Conservation (phyloP, 163 green algal species). For the Volvox carteri region DNA sequence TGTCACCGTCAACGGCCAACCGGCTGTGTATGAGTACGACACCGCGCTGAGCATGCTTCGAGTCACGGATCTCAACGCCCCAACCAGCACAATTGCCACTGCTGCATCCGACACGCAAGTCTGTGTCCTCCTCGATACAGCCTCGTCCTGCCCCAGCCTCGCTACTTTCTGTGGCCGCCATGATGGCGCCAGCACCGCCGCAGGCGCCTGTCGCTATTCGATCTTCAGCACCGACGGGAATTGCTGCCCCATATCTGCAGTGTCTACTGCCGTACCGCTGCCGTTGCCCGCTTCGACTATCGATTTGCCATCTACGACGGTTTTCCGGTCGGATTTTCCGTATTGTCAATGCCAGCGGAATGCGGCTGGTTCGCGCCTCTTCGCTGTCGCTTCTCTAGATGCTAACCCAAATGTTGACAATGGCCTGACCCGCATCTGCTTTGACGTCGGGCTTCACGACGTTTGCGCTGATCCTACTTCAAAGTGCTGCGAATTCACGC, state of each 20-base stretch:
- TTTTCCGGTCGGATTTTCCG: conserved; percentile 38
- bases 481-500: conserved; percentile 48
- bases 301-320: neutral
- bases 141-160: neutral
- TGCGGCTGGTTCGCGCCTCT: neutral
- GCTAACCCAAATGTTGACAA: neutral
- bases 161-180: conserved; percentile 3
- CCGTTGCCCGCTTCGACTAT: neutral
- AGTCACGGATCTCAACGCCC: neutral
- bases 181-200: neutral
- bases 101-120: conserved; percentile 1
- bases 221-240: conserved; percentile 49
- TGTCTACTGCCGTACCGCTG: neutral
- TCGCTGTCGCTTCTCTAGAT: conserved; percentile 32
- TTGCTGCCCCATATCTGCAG: conserved; percentile 48
- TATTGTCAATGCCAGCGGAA: conserved; percentile 45
- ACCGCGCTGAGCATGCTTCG: conserved; percentile 13
- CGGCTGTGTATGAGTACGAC: conserved; percentile 52
- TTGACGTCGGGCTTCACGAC: conserved; percentile 9
- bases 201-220: neutral
- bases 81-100: neutral
- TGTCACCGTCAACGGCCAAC: conserved; percentile 40
- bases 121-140: conserved; percentile 26
- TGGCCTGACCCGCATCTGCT: conserved; percentile 44
- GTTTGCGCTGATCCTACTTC: neutral